These are phyloP conservation scores for Ligustrum vulgare DNA, from an alignment of 257 asterid species.

Conservation along the genomic window DNA sequence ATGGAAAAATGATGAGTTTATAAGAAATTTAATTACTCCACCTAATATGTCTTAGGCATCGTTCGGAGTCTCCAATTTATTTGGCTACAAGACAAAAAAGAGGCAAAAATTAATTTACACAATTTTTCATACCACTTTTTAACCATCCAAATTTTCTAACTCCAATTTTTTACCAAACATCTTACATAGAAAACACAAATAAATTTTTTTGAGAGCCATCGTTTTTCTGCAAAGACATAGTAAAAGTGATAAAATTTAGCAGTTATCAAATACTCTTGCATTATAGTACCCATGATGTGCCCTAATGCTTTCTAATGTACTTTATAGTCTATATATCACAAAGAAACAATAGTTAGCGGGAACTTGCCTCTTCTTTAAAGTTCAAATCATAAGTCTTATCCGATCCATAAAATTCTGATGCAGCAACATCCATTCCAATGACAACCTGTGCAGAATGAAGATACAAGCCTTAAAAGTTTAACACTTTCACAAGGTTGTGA, in stretches of 20 bases:
- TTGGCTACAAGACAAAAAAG: no score
- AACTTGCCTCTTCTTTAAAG: slow-evolving; percentile 90
- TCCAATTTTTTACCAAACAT: no score
- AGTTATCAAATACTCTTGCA: not conserved
- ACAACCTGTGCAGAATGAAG: slow-evolving; percentile 58
- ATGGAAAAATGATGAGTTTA: no score
- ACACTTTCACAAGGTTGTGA: not conserved
- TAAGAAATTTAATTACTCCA: no score
- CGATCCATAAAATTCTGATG: slow-evolving; percentile 87
- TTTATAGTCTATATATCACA: not conserved
- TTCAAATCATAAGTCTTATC: slow-evolving; percentile 89
- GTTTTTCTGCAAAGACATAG: slow-evolving; percentile 55
- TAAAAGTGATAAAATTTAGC: not conserved
- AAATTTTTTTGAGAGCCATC: slow-evolving; percentile 75
- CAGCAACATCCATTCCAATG: slow-evolving; percentile 99
- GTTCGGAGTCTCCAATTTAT: no score
- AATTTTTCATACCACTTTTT: no score
- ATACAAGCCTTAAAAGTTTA: not conserved
- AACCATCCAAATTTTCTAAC: no score
- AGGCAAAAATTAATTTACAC: no score
- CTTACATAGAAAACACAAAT: no score
- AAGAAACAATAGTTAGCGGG: not conserved
- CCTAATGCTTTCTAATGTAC: not conserved
- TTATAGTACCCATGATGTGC: not conserved
- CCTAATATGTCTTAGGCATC: no score